phyloP scores from a whole-genome alignment of 2,329 filamentous ascomycete species.

The Pezicula neosporulosa region DNA sequence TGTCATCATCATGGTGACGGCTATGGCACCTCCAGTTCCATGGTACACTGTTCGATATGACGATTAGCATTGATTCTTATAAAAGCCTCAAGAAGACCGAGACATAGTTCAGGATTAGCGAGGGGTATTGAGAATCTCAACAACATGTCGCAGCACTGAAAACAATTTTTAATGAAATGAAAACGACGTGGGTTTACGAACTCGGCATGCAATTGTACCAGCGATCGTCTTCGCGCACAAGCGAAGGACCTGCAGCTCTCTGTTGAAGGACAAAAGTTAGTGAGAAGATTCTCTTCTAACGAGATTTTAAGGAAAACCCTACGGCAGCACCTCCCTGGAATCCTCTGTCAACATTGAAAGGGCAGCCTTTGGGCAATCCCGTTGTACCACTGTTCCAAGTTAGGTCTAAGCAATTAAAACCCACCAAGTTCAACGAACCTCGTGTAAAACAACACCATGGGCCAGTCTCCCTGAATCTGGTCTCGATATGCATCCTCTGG shows the following conservation, averaged over 20 bases:
- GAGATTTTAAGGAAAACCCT: slow-evolving; percentile 1
- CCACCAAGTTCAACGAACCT: slow-evolving; percentile 33
- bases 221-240: slow-evolving; percentile 42
- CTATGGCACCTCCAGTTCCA: slow-evolving; percentile 54
- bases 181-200: too few relatives aligned
- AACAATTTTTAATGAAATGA: too few relatives aligned
- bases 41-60: slow-evolving; percentile 52
- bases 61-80: too few relatives aligned
- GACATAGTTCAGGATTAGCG: too few relatives aligned
- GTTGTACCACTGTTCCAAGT: slow-evolving; percentile 59
- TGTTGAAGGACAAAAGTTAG: slow-evolving; percentile 3
- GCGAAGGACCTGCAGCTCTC: slow-evolving; percentile 11
- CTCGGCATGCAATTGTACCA: slow-evolving; percentile 74
- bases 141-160: too few relatives aligned
- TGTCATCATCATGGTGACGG: slow-evolving; percentile 24
- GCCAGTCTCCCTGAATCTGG: slow-evolving; percentile 46
- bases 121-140: too few relatives aligned
- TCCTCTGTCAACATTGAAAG: slow-evolving; percentile 48
- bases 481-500: slow-evolving; percentile 53
- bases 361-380: slow-evolving; percentile 69
- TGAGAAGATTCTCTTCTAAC: not conserved
- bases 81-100: too few relatives aligned
- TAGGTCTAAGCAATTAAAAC: not conserved
- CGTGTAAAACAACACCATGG: slow-evolving; percentile 68
- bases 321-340: slow-evolving; percentile 26